Conservation (phyloP, 805 yeast genomes). For the Metschnikowia similis region DNA sequence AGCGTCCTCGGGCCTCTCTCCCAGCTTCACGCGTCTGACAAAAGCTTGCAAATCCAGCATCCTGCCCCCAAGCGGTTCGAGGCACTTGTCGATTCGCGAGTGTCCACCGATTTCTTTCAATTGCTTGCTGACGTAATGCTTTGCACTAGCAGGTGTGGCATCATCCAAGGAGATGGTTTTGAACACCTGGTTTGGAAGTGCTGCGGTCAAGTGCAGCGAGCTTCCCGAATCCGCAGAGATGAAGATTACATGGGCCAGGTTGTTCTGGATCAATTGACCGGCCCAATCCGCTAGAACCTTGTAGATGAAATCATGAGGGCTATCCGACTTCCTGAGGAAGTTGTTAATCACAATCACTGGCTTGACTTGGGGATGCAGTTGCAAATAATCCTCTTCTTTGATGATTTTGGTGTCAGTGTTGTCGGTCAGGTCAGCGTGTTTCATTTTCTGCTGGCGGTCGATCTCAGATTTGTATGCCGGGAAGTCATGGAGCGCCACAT, state of each 20-base stretch:
- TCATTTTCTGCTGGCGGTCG: slow-evolving; percentile 16
- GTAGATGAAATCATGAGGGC: slow-evolving; percentile 58
- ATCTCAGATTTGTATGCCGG: slow-evolving; percentile 24
- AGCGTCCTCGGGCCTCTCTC: slow-evolving; percentile 79
- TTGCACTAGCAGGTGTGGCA: slow-evolving; percentile 70
- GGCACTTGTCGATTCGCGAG: slow-evolving; percentile 45
- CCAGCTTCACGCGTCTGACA: slow-evolving; percentile 80
- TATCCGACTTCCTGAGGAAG: slow-evolving; percentile 51
- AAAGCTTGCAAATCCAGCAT: slow-evolving; percentile 91
- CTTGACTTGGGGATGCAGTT: slow-evolving; percentile 77
- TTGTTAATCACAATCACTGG: slow-evolving; percentile 85
- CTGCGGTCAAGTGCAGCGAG: slow-evolving; percentile 58
- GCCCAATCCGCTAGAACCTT: slow-evolving; percentile 87
- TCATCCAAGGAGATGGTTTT: slow-evolving; percentile 72
- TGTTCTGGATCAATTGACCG: slow-evolving; percentile 65
- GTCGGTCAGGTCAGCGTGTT: slow-evolving; percentile 7
- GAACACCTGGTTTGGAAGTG: slow-evolving; percentile 85
- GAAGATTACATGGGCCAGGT: slow-evolving; percentile 85
- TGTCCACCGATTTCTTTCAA: slow-evolving; percentile 29
- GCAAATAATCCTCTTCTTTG: slow-evolving; percentile 77
- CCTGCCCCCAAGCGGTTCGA: slow-evolving; percentile 87
- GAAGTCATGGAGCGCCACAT: slow-evolving; percentile 42
- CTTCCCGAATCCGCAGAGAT: slow-evolving; percentile 84
- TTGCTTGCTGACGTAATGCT: slow-evolving; percentile 61
- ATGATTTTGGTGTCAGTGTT: slow-evolving; percentile 21